Conservation (phyloP, 768 basidiomycete genomes). For the Mycena rebaudengoi region DNA sequence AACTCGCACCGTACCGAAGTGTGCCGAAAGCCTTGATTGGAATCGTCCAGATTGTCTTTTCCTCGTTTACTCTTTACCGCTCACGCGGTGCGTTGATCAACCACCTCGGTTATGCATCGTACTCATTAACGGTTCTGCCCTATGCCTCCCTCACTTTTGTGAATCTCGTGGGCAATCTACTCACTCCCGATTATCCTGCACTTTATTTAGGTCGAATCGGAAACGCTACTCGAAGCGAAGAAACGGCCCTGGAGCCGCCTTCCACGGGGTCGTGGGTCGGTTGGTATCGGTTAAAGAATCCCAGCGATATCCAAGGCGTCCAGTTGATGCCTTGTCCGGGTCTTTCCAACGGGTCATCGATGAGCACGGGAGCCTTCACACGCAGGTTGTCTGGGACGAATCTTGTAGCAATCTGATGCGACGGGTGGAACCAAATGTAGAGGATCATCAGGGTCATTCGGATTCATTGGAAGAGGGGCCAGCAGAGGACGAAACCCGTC, state of each 20-base stretch:
- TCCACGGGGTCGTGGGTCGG: neutral
- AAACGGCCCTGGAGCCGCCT: neutral
- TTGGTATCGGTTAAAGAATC: neutral
- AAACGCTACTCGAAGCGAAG: neutral
- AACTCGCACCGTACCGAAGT: no score
- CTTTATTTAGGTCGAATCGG: neutral
- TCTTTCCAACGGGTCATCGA: no score
- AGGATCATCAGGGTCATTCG: no score
- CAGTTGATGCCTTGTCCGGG: no score
- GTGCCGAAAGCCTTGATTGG: neutral
- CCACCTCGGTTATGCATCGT: neutral
- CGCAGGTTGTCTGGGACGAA: no score
- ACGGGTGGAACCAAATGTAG: no score
- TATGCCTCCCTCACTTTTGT: neutral
- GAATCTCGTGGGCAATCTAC: neutral
- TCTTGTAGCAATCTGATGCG: no score
- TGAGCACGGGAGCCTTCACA: no score
- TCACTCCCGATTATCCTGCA: neutral
- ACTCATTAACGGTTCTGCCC: neutral
- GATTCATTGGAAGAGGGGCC: no score
- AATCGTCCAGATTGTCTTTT: neutral
- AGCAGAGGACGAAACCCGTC: no score
- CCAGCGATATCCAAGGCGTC: no score
- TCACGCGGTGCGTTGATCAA: neutral
- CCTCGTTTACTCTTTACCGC: neutral